A percentile compares a stretch with the other conserved stretches of the same genome.
Evolutionary conservation across 2,329 filamentous ascomycete genomes (phyloP).

Genomic region (Exophiala spinifera): DNA sequence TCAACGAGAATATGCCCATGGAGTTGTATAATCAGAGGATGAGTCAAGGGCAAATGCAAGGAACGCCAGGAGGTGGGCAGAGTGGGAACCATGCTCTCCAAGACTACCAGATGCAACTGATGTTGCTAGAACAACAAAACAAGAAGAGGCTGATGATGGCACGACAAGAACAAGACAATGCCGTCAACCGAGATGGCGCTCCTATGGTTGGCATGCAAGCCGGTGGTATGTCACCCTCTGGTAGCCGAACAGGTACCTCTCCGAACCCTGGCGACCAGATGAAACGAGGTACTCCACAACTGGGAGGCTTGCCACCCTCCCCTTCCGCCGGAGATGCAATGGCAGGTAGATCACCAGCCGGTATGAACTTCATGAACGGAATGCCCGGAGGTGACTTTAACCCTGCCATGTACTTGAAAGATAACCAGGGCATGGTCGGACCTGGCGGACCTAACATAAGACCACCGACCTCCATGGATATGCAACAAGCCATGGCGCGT

Average conservation of each 20-base stretch:
- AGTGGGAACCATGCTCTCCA: constrained; percentile 63
- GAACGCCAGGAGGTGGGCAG: constrained; percentile 38
- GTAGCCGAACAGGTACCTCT: too few relatives aligned
- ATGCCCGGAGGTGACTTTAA: constrained; percentile 46
- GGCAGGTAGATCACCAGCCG: constrained; percentile 60
- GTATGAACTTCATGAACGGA: constrained; percentile 53
- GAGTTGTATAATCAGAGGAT: constrained; percentile 32
- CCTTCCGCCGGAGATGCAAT: constrained; percentile 57
- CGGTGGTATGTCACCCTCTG: too few relatives aligned
- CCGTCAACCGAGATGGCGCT: constrained; percentile 51
- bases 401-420: constrained; percentile 44
- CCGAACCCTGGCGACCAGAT: constrained; percentile 62
- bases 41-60: constrained; percentile 40
- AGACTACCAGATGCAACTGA: constrained; percentile 69
- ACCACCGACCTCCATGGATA: constrained; percentile 52
- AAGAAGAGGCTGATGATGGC: constrained; percentile 66
- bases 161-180: constrained; percentile 63
- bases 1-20: constrained; percentile 37
- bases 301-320: constrained; percentile 56
- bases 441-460: constrained; percentile 57
- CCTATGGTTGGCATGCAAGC: constrained; percentile 43
- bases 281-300: constrained; percentile 58
- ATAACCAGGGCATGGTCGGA: constrained; percentile 41
- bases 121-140: constrained; percentile 67
- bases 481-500: constrained; percentile 38